Evolutionary conservation across 1,284 basidiomycete genomes (phyloP).

Genomic region (Sparassis latifolia): DNA sequence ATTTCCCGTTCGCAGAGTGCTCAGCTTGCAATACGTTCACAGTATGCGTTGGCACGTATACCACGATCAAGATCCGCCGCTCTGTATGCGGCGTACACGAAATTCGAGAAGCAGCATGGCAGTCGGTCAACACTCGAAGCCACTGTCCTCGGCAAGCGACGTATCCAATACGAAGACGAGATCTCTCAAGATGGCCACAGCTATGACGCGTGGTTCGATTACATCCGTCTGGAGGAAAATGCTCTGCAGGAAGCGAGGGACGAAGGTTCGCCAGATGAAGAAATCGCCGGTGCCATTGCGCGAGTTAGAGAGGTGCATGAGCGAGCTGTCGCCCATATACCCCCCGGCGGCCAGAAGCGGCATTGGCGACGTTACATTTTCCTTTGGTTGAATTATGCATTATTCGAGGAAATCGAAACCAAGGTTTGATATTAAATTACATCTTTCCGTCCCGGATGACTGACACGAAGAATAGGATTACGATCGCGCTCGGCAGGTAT

Average conservation of each 20-base stretch:
- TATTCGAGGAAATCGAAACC: slow-evolving; percentile 96
- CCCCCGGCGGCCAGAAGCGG: slow-evolving; percentile 82
- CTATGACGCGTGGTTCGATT: slow-evolving; percentile 99
- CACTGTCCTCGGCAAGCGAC: slow-evolving; percentile 92
- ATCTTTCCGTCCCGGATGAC: neutral
- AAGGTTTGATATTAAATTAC: slow-evolving; percentile 43
- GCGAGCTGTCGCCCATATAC: slow-evolving; percentile 92
- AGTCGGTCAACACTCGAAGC: slow-evolving; percentile 83
- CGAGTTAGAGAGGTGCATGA: slow-evolving; percentile 94
- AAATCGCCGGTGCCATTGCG: slow-evolving; percentile 48
- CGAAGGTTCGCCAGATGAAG: slow-evolving; percentile 67
- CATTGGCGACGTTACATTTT: slow-evolving; percentile 97
- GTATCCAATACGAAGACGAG: slow-evolving; percentile 98
- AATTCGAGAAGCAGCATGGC: slow-evolving; percentile 98
- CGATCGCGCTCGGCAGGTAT: slow-evolving; percentile 82
- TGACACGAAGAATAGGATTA: slow-evolving; percentile 53
- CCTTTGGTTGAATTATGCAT: slow-evolving; percentile 92
- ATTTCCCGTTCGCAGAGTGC: neutral
- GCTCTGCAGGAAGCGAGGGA: slow-evolving; percentile 71
- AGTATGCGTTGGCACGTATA: slow-evolving; percentile 88
- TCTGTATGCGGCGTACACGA: slow-evolving; percentile 88
- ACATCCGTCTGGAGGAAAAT: slow-evolving; percentile 88
- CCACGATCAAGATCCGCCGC: slow-evolving; percentile 85
- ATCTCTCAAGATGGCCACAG: slow-evolving; percentile 83
- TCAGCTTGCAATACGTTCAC: neutral